Evolutionary conservation across 805 yeast genomes (phyloP).

Genomic region (Brettanomyces custersianus): DNA sequence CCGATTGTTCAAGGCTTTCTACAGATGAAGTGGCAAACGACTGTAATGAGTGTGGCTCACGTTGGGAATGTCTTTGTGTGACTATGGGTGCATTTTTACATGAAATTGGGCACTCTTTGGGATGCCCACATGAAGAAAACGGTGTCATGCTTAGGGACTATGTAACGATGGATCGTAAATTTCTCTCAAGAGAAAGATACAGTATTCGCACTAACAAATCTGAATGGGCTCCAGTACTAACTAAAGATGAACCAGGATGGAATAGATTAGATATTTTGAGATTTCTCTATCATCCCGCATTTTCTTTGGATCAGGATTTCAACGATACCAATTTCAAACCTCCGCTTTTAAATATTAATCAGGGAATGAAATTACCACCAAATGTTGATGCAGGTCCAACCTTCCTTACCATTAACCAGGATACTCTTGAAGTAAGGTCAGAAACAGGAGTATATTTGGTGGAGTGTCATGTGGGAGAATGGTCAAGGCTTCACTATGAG

Average conservation of each 20-base stretch:
- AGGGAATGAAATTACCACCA: conserved; percentile 24
- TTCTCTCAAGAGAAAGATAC: conserved; percentile 58
- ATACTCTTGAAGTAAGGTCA: conserved; percentile 38
- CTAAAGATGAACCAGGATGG: conserved; percentile 77
- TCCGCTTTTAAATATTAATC: conserved; percentile 15
- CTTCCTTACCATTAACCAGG: conserved; percentile 37
- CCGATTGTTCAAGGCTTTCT: conserved; percentile 61
- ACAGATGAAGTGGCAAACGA: conserved; percentile 83
- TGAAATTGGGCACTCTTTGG: conserved; percentile 85
- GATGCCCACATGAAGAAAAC: conserved; percentile 83
- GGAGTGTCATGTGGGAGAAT: conserved; percentile 59
- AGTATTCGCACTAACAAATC: conserved; percentile 42
- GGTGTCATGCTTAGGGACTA: conserved; percentile 93
- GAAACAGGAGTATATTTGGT: conserved; percentile 64
- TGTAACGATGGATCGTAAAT: conserved; percentile 69
- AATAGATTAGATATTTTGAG: conserved; percentile 71
- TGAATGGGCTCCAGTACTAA: conserved; percentile 41
- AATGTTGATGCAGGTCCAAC: conserved; percentile 33
- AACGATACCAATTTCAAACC: conserved; percentile 33
- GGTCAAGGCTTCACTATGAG: conserved; percentile 51
- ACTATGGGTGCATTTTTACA: conserved; percentile 93
- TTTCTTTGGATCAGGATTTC: conserved; percentile 59
- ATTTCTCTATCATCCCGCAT: conserved; percentile 74
- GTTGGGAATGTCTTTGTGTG: conserved; percentile 84
- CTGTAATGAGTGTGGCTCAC: conserved; percentile 69